phyloP scores from a whole-genome alignment of 331 rosid genomes.

The Quercus tomentella region DNA sequence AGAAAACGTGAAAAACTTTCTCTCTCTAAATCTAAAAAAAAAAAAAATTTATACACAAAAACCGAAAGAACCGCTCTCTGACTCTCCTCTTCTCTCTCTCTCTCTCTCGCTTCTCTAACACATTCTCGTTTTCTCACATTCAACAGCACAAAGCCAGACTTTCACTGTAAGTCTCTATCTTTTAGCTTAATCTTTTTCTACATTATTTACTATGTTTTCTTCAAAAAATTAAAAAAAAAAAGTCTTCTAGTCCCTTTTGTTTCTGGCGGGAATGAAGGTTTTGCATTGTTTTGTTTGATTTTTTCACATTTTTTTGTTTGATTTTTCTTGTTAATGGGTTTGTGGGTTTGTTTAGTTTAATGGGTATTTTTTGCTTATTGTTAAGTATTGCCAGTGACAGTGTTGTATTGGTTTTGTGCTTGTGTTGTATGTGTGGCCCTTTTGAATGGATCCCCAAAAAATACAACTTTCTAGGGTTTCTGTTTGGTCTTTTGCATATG shows the following conservation, averaged over 20 bases:
- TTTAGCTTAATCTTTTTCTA: background rate
- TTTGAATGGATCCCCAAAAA: conserved; percentile 22
- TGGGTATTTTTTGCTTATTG: background rate
- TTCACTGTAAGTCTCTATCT: conserved; percentile 38
- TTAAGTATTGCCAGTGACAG: background rate
- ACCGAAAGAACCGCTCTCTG: conserved; percentile 21
- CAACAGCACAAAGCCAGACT: background rate
- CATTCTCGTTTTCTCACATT: conserved; percentile 25
- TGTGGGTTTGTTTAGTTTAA: background rate
- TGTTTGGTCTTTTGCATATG: conserved; percentile 5
- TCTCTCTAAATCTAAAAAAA: conserved; percentile 17
- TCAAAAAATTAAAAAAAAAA: background rate
- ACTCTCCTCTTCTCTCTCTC: background rate
- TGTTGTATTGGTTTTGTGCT: background rate
- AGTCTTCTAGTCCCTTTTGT: conserved; percentile 8
- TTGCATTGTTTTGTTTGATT: conserved; percentile 5
- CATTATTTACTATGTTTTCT: background rate
- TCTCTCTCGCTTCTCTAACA: conserved; percentile 12
- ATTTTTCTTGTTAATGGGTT: background rate
- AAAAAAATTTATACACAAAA: conserved; percentile 9
- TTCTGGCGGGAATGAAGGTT: conserved; percentile 62
- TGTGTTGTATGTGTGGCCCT: background rate
- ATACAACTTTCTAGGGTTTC: conserved; percentile 53
- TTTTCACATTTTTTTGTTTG: background rate
- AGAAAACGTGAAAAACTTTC: background rate